These are phyloP conservation scores for Funneliformis mosseae DNA, from an alignment of 192 early-diverging fungal genomes.

Conservation along the genomic window DNA sequence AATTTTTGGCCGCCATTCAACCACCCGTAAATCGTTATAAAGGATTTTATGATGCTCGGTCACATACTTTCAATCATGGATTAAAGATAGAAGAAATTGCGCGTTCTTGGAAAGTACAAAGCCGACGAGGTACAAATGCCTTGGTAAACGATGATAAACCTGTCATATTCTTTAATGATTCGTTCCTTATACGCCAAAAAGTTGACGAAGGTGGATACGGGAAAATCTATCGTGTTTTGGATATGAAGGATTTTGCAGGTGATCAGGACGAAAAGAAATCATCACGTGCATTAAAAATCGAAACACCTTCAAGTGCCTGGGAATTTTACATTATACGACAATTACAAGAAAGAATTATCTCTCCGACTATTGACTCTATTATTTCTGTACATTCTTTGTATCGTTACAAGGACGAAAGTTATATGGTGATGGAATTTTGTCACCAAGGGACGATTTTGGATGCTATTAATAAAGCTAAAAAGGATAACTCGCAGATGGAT, in stretches of 20 bases:
- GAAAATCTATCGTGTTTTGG: slow-evolving; percentile 13
- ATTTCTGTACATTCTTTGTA: slow-evolving; percentile 15
- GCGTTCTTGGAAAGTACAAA: not conserved
- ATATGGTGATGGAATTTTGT: slow-evolving; percentile 30
- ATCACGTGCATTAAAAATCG: slow-evolving; percentile 33
- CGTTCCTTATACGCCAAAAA: slow-evolving; percentile 6
- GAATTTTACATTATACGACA: slow-evolving; percentile 41
- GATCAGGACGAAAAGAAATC: not conserved
- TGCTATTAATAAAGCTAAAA: slow-evolving; percentile 18
- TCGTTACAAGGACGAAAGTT: slow-evolving; percentile 35
- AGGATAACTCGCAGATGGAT: slow-evolving; percentile 22
- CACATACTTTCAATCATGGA: not conserved
- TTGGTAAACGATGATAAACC: not conserved
- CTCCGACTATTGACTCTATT: not conserved
- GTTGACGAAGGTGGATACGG: slow-evolving; percentile 26
- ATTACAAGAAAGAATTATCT: slow-evolving; percentile 1
- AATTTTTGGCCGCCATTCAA: not conserved
- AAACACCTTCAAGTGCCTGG: slow-evolving; percentile 34
- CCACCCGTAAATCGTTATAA: slow-evolving; percentile 3
- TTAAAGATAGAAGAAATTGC: not conserved
- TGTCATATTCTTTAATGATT: slow-evolving; percentile 14
- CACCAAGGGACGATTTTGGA: slow-evolving; percentile 36
- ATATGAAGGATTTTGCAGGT: not conserved
- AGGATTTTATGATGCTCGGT: slow-evolving; percentile 13
- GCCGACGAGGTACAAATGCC: not conserved